Percentiles rank a stretch among this genome's conserved stretches.
These are phyloP conservation scores for Cephalotrichum gorgonifer DNA, from an alignment of 2,329 filamentous ascomycete species.

Conservation along the genomic window DNA sequence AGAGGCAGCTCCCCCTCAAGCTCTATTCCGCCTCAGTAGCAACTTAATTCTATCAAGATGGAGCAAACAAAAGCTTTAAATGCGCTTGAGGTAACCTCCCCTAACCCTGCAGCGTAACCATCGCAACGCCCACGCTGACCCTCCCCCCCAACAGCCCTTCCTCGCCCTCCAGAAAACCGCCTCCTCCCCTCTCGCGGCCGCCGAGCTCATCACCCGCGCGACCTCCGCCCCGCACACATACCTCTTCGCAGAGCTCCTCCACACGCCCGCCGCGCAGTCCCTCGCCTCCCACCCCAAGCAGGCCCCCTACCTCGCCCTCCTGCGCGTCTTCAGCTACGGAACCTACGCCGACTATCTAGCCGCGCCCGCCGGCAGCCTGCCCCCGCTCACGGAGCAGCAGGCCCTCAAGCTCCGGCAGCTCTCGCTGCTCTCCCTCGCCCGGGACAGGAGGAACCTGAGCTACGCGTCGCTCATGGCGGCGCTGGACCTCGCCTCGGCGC, in stretches of 20 bases:
- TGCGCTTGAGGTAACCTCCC: constrained; percentile 44
- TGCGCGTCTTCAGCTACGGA: constrained; percentile 87
- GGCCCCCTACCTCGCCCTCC: constrained; percentile 53
- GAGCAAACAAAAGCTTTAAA: constrained; percentile 62
- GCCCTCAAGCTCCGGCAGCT: constrained; percentile 81
- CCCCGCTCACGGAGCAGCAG: constrained; percentile 62
- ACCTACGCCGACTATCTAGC: constrained; percentile 66
- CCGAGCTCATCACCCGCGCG: constrained; percentile 77
- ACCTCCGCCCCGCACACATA: constrained; percentile 86
- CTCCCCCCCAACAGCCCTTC: constrained; percentile 61
- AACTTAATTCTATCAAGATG: constrained; percentile 33
- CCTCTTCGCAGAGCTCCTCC: constrained; percentile 88
- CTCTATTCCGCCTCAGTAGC: not conserved
- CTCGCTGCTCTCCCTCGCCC: constrained; percentile 72
- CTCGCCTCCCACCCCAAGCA: constrained; percentile 51
- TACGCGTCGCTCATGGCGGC: constrained; percentile 59
- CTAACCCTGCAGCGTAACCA: not conserved
- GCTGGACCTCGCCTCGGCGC: constrained; percentile 55
- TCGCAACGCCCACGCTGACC: constrained; percentile 10
- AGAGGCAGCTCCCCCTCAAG: not conserved
- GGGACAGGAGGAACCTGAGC: constrained; percentile 55
- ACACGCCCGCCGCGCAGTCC: constrained; percentile 66
- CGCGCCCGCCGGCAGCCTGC: constrained; percentile 50
- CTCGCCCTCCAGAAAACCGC: constrained; percentile 80
- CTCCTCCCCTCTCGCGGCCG: constrained; percentile 70